These are phyloP conservation scores for Lasiosphaeriaceae sp. DNA, from an alignment of 495 filamentous ascomycete genomes.

Conservation along the genomic window DNA sequence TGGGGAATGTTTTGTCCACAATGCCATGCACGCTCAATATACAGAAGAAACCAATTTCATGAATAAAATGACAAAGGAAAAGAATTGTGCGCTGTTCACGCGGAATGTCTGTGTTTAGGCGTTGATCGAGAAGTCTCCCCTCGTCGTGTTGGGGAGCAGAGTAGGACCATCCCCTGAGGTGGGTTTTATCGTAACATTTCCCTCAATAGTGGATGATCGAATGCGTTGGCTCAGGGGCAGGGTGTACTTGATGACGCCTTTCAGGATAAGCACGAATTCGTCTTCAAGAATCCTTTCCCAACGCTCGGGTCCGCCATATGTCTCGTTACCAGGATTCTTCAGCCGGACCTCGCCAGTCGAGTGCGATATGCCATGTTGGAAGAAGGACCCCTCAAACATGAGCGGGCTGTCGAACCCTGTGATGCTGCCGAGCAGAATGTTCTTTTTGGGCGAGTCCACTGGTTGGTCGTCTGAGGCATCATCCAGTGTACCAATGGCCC, in stretches of 20 bases:
- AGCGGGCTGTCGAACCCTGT: conserved; percentile 81
- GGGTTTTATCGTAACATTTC: conserved; percentile 46
- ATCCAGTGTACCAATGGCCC: conserved; percentile 19
- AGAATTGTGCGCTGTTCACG: background rate
- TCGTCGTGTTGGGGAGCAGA: conserved; percentile 30
- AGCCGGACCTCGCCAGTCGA: conserved; percentile 83
- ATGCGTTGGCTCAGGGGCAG: conserved; percentile 73
- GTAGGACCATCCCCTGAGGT: conserved; percentile 46
- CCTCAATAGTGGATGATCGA: conserved; percentile 49
- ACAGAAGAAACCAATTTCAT: conserved; percentile 10
- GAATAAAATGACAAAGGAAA: conserved; percentile 5
- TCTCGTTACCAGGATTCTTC: conserved; percentile 79
- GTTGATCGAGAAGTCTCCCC: conserved; percentile 16
- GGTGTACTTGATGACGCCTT: conserved; percentile 84
- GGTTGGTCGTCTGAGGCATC: conserved; percentile 66
- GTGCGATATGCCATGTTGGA: conserved; percentile 58
- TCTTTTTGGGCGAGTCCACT: conserved; percentile 61
- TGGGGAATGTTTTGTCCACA: conserved; percentile 8
- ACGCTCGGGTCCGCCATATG: conserved; percentile 76
- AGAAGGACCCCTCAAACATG: conserved; percentile 81
- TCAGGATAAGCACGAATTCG: conserved; percentile 86
- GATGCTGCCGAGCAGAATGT: conserved; percentile 86
- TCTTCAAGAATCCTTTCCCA: conserved; percentile 90
- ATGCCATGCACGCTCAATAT: conserved; percentile 21
- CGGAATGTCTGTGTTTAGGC: conserved; percentile 5